Percentiles rank a stretch among this genome's conserved stretches.
Conservation (phyloP, 1,139 yeast genomes). For the Diutina ranongensis region DNA sequence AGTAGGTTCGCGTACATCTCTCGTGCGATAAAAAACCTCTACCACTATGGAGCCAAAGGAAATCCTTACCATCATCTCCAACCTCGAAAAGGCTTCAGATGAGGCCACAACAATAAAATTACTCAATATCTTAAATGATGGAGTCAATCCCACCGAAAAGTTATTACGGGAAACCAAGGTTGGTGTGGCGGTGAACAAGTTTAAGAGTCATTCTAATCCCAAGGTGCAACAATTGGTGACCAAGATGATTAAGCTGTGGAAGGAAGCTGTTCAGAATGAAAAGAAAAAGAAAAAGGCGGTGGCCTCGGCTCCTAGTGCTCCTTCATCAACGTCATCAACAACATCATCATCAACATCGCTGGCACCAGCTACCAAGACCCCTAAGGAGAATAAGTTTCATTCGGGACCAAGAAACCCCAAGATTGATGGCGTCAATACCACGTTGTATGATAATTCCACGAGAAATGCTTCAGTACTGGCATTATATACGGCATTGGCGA, state of each 20-base stretch:
- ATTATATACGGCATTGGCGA: slow-evolving; percentile 78
- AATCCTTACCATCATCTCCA: slow-evolving; percentile 55
- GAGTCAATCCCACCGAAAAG: slow-evolving; percentile 76
- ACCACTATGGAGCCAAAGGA: slow-evolving; percentile 62
- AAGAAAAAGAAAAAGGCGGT: slow-evolving; percentile 32
- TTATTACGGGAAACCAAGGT: slow-evolving; percentile 86
- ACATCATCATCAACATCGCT: slow-evolving; percentile 9
- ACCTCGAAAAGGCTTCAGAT: slow-evolving; percentile 64
- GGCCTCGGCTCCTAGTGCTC: slow-evolving; percentile 8
- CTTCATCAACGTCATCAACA: slow-evolving; percentile 9
- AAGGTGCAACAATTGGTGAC: slow-evolving; percentile 66
- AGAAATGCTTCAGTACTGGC: slow-evolving; percentile 81
- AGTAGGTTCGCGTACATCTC: background rate
- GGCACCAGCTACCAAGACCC: slow-evolving; percentile 10
- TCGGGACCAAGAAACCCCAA: slow-evolving; percentile 60
- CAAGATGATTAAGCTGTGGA: slow-evolving; percentile 79
- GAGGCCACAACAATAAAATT: slow-evolving; percentile 59
- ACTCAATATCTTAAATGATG: slow-evolving; percentile 53
- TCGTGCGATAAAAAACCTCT: background rate
- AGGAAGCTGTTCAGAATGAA: slow-evolving; percentile 75
- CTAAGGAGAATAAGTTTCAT: slow-evolving; percentile 13
- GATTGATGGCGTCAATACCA: slow-evolving; percentile 68
- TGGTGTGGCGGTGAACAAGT: slow-evolving; percentile 93
- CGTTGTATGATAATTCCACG: slow-evolving; percentile 59
- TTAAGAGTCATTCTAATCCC: slow-evolving; percentile 54